Evolutionary conservation across 805 yeast species (phyloP), one percentile per base, ranked within the genome.

Genomic region (Metschnikowia lunata): DNA sequence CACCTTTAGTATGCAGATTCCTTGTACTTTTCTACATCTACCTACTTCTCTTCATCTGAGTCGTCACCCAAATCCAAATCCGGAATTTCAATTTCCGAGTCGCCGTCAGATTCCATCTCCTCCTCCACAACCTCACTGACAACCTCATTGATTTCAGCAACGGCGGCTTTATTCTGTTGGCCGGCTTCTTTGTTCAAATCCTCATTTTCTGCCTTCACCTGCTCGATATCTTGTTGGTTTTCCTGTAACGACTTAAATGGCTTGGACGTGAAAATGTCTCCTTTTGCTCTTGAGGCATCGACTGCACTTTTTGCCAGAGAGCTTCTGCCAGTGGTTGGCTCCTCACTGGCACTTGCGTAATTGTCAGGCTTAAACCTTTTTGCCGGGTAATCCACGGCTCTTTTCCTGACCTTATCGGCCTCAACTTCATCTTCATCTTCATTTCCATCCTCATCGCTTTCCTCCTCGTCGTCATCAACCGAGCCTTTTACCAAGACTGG

Each of bases 41-140:
- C 34, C 31, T 4, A 41, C 32, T 41, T 36, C 31, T 66, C 69
- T 15, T 64, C 68, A 40, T 70, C 74, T 1, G 71, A 67, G 26
- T 73, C 78, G 39, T 70, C 76, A 28, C 62, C 77, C 37, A 72
- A 57, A 36, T 68, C 74, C 42, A 72, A 63, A 12, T 59, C 64
- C 7, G 83, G 83, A 42, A 78, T 74, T 48, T 76, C 82, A 37
- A 76, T 72, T 49, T 78, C 82, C 14, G 75, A 68, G 13, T 61
- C 52, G 5, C 59, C 67, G 23, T 59, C 64, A 1, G 59, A 43
- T 12, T 43, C 50, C 43, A 39, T 37, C 29, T 40, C 47, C 13
- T 37, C 47, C 6, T 36, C 42, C 14, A 33, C 30, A 4, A 23
- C 32, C 30, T 37, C 42, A 7, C 40, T 26, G 26, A 14, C 13